A percentile compares a stretch with the other conserved stretches of the same genome.
Evolutionary conservation across 2,329 filamentous ascomycete genomes (phyloP).

Genomic region (Epichloe scottii): DNA sequence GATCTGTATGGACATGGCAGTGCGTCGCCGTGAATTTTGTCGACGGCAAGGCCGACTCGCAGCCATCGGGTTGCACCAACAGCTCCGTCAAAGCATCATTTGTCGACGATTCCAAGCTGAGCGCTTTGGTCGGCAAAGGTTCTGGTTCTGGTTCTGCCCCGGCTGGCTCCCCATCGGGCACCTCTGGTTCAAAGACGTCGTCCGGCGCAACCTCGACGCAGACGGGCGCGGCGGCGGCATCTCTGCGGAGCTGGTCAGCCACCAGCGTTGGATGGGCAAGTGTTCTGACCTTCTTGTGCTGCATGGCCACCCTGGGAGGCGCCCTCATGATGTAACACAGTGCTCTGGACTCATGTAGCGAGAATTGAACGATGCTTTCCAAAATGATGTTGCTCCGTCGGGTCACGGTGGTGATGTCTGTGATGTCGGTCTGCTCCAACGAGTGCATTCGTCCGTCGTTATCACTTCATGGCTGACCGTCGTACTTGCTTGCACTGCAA

Average conservation of each 20-base stretch:
- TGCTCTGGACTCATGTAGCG: too few relatives aligned
- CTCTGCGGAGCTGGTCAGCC: slow-evolving; percentile 6
- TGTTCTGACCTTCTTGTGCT: slow-evolving; percentile 14
- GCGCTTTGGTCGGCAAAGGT: slow-evolving; percentile 18
- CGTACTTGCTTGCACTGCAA: too few relatives aligned
- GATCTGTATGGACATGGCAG: slow-evolving; percentile 17
- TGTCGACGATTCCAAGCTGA: slow-evolving; percentile 20
- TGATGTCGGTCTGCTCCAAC: too few relatives aligned
- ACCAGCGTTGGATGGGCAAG: slow-evolving; percentile 11
- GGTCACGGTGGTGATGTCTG: too few relatives aligned
- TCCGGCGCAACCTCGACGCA: slow-evolving; percentile 11
- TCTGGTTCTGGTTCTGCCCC: slow-evolving; percentile 1
- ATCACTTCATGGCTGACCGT: too few relatives aligned
- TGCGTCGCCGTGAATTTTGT: slow-evolving; percentile 46
- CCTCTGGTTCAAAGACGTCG: slow-evolving; percentile 9
- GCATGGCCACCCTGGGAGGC: slow-evolving; percentile 18
- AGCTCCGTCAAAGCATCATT: slow-evolving; percentile 19
- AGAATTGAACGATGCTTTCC: too few relatives aligned
- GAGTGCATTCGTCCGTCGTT: too few relatives aligned
- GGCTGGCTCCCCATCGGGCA: not conserved
- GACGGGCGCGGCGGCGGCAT: slow-evolving; percentile 15
- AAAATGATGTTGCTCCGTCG: too few relatives aligned
- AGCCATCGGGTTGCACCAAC: slow-evolving; percentile 23
- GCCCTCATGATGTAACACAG: slow-evolving; percentile 15
- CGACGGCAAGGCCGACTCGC: slow-evolving; percentile 18